Evolutionary conservation across 1,139 yeast genomes (phyloP), one percentile per base, ranked within the genome.

Genomic region (Pichia sp.): DNA sequence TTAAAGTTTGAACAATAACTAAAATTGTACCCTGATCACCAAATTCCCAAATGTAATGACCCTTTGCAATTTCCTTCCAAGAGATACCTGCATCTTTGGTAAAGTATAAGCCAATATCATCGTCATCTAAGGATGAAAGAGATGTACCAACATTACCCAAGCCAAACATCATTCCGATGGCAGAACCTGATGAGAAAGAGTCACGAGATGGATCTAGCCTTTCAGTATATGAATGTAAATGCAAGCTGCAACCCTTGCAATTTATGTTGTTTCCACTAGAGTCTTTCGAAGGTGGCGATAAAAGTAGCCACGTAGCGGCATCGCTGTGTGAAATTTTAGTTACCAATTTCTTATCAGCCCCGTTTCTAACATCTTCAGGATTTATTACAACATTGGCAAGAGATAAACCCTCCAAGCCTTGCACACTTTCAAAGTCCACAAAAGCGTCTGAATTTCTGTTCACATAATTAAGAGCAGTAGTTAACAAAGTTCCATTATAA

Each of bases 401-500:
- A 2, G 89, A 78, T 11, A 90, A 84, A 44, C 99, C 99, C 68
- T 93, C 98, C n/a, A 92, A 71, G 0, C 90, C 90, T 62, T 84
- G 85, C 64, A 90, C 77, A 60, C 87, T 81, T 66, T 93, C 99
- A 70, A 83, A 93, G 70, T 93, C 99, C 53, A 89, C 97, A 70
- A 70, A 90, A 0, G 98, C 99, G 6, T 63, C 62, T 5, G 62
- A 62, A 60, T 90, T 81, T 64, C 99, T 77, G 68, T 92, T 93
- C 8, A 90, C 97, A 56, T 79, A 69, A n/a, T 79, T 80, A 60
- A 87, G 76, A 1, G 93, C 75, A 34, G 84, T 73, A 2, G 88
- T 93, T 67, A 88, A 92, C n/a, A 88, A 82, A 0, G 98, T 90
- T 58, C 99, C 99, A 64, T 92, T 90, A n/a, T 89, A 87, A 67